Conservation (phyloP, 805 yeast species). For the Hanseniaspora valbyensis region DNA sequence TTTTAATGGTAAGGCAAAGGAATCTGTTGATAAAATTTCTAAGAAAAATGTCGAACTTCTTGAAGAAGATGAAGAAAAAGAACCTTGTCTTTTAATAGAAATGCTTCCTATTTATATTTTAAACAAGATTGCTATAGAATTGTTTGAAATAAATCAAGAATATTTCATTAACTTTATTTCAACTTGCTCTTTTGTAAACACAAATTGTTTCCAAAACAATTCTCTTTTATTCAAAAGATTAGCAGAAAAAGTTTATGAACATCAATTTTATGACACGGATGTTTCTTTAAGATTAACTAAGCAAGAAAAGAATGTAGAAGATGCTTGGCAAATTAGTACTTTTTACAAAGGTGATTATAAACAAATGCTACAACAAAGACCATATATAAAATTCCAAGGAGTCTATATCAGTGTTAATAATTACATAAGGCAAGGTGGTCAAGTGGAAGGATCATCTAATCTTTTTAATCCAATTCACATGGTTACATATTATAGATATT, state of each 20-base stretch:
- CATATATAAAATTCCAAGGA: conserved; percentile 71
- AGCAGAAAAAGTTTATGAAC: conserved; percentile 37
- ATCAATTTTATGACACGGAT: conserved; percentile 10
- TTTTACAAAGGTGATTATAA: conserved; percentile 33
- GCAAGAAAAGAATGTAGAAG: conserved; percentile 20
- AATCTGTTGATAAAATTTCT: conserved; percentile 18
- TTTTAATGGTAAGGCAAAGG: not conserved
- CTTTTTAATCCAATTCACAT: conserved; percentile 70
- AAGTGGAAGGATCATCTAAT: conserved; percentile 50
- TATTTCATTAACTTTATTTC: conserved; percentile 55
- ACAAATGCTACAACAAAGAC: conserved; percentile 41
- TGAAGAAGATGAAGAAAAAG: conserved; percentile 23
- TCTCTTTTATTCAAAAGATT: conserved; percentile 41
- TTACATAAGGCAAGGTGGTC: conserved; percentile 73
- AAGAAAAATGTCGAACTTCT: conserved; percentile 15
- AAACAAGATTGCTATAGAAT: conserved; percentile 37
- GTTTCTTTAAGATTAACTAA: not conserved
- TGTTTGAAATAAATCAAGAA: conserved; percentile 42
- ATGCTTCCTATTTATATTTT: conserved; percentile 51
- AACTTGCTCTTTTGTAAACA: conserved; percentile 47
- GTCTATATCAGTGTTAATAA: conserved; percentile 76
- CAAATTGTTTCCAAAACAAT: conserved; percentile 41
- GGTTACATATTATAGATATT: conserved; percentile 78
- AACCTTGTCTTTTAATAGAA: conserved; percentile 35
- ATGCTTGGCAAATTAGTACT: conserved; percentile 29